Conservation (phyloP, 2,329 filamentous ascomycete genomes). For the Trichoderma lentiforme region DNA sequence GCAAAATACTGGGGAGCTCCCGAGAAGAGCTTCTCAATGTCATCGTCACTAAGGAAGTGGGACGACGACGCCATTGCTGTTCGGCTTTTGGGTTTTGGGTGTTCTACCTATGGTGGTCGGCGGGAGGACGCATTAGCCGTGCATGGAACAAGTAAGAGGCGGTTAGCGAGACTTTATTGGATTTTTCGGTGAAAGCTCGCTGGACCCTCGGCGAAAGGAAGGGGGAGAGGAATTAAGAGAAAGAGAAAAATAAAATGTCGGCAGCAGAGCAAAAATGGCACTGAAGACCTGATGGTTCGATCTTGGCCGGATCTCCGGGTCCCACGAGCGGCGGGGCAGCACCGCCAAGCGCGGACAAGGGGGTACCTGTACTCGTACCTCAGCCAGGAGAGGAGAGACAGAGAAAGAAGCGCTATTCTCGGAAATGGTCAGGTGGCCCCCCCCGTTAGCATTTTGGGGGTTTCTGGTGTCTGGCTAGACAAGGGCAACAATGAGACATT, state of each 20-base stretch:
- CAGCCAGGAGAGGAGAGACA: background rate
- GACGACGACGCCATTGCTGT: conserved; percentile 47
- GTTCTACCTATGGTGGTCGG: background rate
- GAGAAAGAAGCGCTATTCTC: background rate
- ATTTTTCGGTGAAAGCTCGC: conserved; percentile 11
- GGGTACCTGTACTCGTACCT: background rate
- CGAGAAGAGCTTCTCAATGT: conserved; percentile 68
- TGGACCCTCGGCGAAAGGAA: conserved; percentile 2
- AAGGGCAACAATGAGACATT: conserved; percentile 14
- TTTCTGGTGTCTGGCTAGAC: background rate
- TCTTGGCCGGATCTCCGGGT: conserved; percentile 16
- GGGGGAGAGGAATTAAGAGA: background rate
- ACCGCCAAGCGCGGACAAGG: conserved; percentile 2
- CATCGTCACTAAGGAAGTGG: conserved; percentile 53
- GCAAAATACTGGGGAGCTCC: conserved; percentile 72
- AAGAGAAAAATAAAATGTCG: background rate
- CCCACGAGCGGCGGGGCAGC: conserved; percentile 9
- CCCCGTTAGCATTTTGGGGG: background rate
- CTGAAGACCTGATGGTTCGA: conserved; percentile 15
- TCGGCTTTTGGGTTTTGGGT: background rate
- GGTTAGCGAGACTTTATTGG: background rate
- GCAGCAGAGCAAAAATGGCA: conserved; percentile 12
- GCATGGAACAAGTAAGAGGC: background rate
- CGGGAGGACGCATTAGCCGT: conserved; percentile 9
- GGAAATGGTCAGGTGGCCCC: conserved; percentile 13